Percentiles rank a stretch among this genome's conserved stretches.
Evolutionary conservation across 1,284 basidiomycete genomes (phyloP).

Genomic region (Xerocomus nothofagi): DNA sequence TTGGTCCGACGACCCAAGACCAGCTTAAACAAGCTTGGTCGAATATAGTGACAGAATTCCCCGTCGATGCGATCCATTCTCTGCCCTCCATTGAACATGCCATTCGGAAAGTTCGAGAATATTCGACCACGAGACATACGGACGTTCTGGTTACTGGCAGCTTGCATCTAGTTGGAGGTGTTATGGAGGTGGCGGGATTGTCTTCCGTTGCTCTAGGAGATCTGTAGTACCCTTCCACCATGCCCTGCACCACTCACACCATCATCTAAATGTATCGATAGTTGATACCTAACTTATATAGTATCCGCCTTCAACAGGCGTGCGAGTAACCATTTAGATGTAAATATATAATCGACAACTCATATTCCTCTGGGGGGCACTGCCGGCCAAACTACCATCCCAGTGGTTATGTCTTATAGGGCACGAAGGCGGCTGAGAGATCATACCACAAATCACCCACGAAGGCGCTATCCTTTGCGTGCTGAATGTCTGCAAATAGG

Average conservation of each 20-base stretch:
- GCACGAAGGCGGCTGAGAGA: no score
- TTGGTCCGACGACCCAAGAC: conserved; percentile 72
- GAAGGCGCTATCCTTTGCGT: no score
- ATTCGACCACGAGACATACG: conserved; percentile 36
- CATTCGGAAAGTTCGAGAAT: conserved; percentile 57
- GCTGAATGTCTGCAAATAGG: no score
- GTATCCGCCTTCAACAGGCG: conserved; percentile 36
- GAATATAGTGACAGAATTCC: conserved; percentile 60
- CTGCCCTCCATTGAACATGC: conserved; percentile 90
- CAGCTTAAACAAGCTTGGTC: conserved; percentile 78
- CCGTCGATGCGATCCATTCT: conserved; percentile 66
- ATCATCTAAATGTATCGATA: conserved; percentile 5
- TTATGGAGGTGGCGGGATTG: conserved; percentile 87
- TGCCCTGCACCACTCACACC: conserved; percentile 5
- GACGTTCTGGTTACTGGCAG: conserved; percentile 89
- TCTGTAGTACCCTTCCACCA: conserved; percentile 10
- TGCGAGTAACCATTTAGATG: no score
- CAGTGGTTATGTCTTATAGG: no score
- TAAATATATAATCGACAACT: no score
- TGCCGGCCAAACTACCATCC: no score
- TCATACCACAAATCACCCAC: no score
- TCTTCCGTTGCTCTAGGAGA: conserved; percentile 56
- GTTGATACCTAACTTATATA: conserved; percentile 13
- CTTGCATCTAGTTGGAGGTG: conserved; percentile 91
- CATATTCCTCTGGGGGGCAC: no score